Conservation (phyloP, 2,329 filamentous ascomycete species). For the Fusarium drepaniforme region DNA sequence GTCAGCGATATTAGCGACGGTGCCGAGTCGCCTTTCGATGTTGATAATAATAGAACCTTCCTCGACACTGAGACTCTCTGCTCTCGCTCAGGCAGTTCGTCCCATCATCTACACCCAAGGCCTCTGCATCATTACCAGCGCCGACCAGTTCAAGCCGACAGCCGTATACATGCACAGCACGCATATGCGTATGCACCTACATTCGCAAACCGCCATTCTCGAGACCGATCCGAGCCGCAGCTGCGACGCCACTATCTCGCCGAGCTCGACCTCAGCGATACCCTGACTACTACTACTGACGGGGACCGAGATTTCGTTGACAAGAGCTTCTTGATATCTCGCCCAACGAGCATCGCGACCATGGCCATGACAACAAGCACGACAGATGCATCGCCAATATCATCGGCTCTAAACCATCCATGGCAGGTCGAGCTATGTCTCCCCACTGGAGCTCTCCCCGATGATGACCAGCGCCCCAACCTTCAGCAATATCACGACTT, state of each 20-base stretch:
- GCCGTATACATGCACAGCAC: slow-evolving; percentile 28
- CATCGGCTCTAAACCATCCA: slow-evolving; percentile 14
- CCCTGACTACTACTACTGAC: slow-evolving; percentile 2
- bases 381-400: slow-evolving; percentile 14
- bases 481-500: slow-evolving; percentile 35
- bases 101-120: slow-evolving; percentile 32
- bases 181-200: slow-evolving; percentile 34
- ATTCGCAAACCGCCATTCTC: slow-evolving; percentile 33
- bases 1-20: slow-evolving; percentile 25
- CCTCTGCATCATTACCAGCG: slow-evolving; percentile 35
- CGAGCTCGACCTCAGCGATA: slow-evolving; percentile 25
- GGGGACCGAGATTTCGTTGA: slow-evolving; percentile 32
- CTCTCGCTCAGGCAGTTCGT: slow-evolving; percentile 37
- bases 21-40: slow-evolving; percentile 27
- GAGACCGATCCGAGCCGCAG: slow-evolving; percentile 30
- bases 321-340: slow-evolving; percentile 42
- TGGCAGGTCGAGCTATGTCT: slow-evolving; percentile 38
- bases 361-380: slow-evolving; percentile 31
- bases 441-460: slow-evolving; percentile 18
- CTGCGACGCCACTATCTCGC: slow-evolving; percentile 24
- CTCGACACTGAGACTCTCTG: slow-evolving; percentile 44
- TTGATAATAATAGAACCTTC: slow-evolving; percentile 44
- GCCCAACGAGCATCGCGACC: slow-evolving; percentile 40
- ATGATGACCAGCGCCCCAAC: slow-evolving; percentile 23
- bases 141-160: slow-evolving; percentile 23